Percentiles rank a stretch among this genome's conserved stretches.
Conservation (phyloP, 192 early-diverging fungal genomes). For the Dissophora ornata region DNA sequence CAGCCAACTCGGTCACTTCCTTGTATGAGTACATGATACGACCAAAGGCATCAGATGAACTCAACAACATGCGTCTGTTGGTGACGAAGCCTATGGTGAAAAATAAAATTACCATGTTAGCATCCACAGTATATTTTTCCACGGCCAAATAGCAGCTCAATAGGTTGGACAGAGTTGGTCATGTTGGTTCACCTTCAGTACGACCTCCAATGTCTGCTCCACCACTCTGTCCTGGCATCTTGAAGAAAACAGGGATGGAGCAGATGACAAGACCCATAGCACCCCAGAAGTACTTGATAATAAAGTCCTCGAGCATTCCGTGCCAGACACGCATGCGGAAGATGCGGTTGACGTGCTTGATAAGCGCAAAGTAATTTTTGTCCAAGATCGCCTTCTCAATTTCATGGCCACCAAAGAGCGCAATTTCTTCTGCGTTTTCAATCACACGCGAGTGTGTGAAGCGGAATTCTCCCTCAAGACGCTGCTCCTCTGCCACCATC, state of each 20-base stretch:
- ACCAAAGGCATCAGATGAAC: conserved; percentile 83
- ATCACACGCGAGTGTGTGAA: conserved; percentile 94
- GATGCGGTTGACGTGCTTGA: conserved; percentile 88
- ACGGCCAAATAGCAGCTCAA: too few species aligned
- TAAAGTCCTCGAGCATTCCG: conserved; percentile 96
- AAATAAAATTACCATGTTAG: conserved; percentile 4
- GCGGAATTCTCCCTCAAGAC: conserved; percentile 93
- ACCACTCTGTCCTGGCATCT: conserved; percentile 52
- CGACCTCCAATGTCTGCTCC: conserved; percentile 57
- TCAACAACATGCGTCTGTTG: conserved; percentile 80
- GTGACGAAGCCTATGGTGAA: conserved; percentile 72
- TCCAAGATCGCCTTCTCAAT: conserved; percentile 88
- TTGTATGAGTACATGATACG: conserved; percentile 95
- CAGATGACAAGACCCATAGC: conserved; percentile 89
- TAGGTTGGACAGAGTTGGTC: too few species aligned
- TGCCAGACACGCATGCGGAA: conserved; percentile 90
- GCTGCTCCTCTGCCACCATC: conserved; percentile 93
- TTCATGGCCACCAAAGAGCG: conserved; percentile 86
- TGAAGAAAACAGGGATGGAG: conserved; percentile 87
- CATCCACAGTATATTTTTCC: too few species aligned
- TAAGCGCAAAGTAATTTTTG: conserved; percentile 79
- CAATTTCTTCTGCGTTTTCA: conserved; percentile 97
- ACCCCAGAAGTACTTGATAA: conserved; percentile 99
- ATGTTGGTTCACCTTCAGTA: conserved; percentile 71
- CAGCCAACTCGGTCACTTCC: conserved; percentile 94